Evolutionary conservation across 2,329 filamentous ascomycete species (phyloP), one percentile per base, ranked within the genome.

Genomic region (Ilyonectria destructans): DNA sequence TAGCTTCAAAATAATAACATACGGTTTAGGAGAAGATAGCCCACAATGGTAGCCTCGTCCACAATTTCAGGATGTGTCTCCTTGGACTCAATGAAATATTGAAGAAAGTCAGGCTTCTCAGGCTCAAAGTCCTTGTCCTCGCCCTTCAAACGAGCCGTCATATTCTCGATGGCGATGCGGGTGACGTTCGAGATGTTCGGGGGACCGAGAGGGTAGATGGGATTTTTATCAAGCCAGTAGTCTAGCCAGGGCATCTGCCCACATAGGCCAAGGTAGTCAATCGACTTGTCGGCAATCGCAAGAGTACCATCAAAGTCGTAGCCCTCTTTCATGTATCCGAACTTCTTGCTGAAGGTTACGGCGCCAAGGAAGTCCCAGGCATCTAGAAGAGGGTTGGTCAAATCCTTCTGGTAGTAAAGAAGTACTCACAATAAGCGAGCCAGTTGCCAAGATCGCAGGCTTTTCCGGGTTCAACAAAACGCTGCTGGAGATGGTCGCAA

Each of bases 361-460:
- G 81, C 78, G 23, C 82, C 83, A 58, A 85, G 80, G 4, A 84
- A 79, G 67, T 85, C 83, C 75, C 82, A 84, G 4, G 81, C 73
- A 57, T 71, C 77, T 78, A 21, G 15, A 29, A 23, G 12, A 29
- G 9, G 26, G 5, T 9, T 5, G 43, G 45, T 17, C 59, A 31
- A 43, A 6, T 43, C 17, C 37, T 23, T n/a, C 55, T 35, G 40
- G 15, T n/a, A 5, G 23, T n/a, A 6, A 21, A 61, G 10, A 12
- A 17, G 12, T 23, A 61, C 78, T 72, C 70, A 83, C 81, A 83
- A 70, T 77, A 85, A 10, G 74, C 40, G 12, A 84, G 71, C 83
- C 84, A 86, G 43, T 82, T 73, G 5, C 80, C 82, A 10, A 86
- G 73, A 19, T 83, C 74, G 59, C 79, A 82, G 1, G 69, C 68